A percentile compares a stretch with the other conserved stretches of the same genome.
phyloP scores from a whole-genome alignment of 495 filamentous ascomycete species.

The Amphirosellinia nigrospora region DNA sequence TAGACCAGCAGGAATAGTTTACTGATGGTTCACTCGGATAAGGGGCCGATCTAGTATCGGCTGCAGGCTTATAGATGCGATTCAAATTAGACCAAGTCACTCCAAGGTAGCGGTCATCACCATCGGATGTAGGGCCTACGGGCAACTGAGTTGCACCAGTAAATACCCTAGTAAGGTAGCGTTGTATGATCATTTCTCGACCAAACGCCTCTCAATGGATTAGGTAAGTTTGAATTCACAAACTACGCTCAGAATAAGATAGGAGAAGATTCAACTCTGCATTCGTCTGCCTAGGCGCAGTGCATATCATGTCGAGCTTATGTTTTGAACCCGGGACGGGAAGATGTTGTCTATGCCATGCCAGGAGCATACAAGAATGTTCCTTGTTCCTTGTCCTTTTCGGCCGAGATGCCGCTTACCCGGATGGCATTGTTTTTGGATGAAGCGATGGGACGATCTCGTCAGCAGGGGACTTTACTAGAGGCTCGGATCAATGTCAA shows the following conservation, averaged over 20 bases:
- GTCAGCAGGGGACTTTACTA: neutral
- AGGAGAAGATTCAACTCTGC: neutral
- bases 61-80: neutral
- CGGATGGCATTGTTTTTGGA: too few species aligned
- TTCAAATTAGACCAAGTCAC: too few species aligned
- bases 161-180: neutral
- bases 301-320: neutral
- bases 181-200: neutral
- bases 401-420: too few species aligned
- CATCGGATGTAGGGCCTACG: neutral
- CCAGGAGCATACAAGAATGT: neutral
- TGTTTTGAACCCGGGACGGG: neutral
- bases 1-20: neutral
- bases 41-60: neutral
- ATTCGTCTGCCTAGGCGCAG: neutral
- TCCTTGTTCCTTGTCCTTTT: neutral
- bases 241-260: neutral
- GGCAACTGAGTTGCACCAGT: neutral
- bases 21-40: too few species aligned
- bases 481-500: neutral
- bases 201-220: neutral
- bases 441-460: neutral
- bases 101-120: too few species aligned
- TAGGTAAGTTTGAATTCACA: neutral
- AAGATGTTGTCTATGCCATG: neutral